Evolutionary conservation across 2,329 filamentous ascomycete genomes (phyloP).

Genomic region (Scortechinia acanthostroma): DNA sequence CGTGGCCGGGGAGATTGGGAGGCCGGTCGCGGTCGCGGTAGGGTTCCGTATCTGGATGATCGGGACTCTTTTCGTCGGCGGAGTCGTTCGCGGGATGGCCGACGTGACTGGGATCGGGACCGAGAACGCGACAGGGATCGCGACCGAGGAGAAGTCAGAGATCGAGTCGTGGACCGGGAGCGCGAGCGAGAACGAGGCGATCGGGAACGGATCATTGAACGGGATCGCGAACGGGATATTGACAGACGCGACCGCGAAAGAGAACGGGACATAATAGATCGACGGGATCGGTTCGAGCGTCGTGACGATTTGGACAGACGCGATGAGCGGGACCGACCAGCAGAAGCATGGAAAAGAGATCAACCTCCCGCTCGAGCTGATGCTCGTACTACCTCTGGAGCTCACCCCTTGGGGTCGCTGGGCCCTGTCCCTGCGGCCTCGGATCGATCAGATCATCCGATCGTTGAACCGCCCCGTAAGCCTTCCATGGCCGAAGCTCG

Average conservation of each 20-base stretch:
- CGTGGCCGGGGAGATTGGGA: background rate
- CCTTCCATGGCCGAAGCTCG: constrained; percentile 10
- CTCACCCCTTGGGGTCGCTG: too few relatives aligned
- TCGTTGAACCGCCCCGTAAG: background rate
- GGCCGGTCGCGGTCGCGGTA: background rate
- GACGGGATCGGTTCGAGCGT: constrained; percentile 13
- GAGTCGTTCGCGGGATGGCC: background rate
- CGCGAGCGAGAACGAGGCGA: background rate
- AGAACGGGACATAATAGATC: constrained; percentile 13
- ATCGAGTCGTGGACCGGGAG: background rate
- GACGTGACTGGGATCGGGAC: background rate
- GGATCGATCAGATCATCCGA: background rate
- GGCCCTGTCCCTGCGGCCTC: background rate
- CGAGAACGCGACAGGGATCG: background rate
- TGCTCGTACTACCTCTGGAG: background rate
- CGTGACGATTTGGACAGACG: constrained; percentile 10
- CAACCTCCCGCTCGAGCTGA: background rate
- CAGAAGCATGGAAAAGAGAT: constrained; percentile 4
- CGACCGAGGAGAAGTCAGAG: background rate
- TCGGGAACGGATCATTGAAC: background rate
- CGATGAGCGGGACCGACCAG: constrained; percentile 10
- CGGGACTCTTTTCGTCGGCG: background rate
- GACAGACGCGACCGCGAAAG: constrained; percentile 18
- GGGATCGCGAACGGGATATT: background rate
- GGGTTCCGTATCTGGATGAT: background rate